These are phyloP conservation scores for Ophidiomyces ophidiicola DNA, from an alignment of 2,329 filamentous ascomycete genomes.

Conservation along the genomic window DNA sequence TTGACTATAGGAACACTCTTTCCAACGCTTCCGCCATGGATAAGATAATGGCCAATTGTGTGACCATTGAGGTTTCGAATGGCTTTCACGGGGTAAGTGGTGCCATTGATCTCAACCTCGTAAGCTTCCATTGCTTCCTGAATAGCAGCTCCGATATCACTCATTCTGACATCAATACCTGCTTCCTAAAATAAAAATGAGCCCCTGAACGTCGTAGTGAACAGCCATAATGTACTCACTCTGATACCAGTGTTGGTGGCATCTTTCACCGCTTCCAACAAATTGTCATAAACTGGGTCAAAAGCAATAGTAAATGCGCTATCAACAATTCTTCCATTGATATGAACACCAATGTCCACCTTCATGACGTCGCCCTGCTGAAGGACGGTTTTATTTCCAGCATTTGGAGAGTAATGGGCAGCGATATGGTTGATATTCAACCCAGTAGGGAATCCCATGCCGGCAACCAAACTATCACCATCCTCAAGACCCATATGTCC, in stretches of 20 bases:
- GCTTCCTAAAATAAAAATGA: conserved; percentile 48
- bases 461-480: conserved; percentile 64
- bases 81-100: conserved; percentile 66
- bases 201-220: background rate
- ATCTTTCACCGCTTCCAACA: conserved; percentile 54
- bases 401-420: conserved; percentile 78
- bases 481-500: conserved; percentile 65
- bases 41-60: conserved; percentile 77
- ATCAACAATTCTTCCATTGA: conserved; percentile 60
- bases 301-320: conserved; percentile 59
- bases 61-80: conserved; percentile 84
- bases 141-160: conserved; percentile 70
- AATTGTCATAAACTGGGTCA: conserved; percentile 55
- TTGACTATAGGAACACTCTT: conserved; percentile 94
- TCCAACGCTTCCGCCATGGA: conserved; percentile 74
- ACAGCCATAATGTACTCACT: conserved; percentile 25
- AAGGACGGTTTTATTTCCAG: conserved; percentile 64
- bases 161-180: conserved; percentile 80
- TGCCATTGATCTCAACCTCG: conserved; percentile 71
- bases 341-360: conserved; percentile 59
- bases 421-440: conserved; percentile 75
- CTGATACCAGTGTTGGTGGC: conserved; percentile 64
- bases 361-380: conserved; percentile 59
- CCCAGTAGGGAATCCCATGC: conserved; percentile 79
- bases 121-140: conserved; percentile 92